Percentiles rank a stretch among this genome's conserved stretches.
These are phyloP conservation scores for Pyricularia pennisetigena DNA, from an alignment of 2,329 filamentous ascomycete genomes.

Conservation along the genomic window DNA sequence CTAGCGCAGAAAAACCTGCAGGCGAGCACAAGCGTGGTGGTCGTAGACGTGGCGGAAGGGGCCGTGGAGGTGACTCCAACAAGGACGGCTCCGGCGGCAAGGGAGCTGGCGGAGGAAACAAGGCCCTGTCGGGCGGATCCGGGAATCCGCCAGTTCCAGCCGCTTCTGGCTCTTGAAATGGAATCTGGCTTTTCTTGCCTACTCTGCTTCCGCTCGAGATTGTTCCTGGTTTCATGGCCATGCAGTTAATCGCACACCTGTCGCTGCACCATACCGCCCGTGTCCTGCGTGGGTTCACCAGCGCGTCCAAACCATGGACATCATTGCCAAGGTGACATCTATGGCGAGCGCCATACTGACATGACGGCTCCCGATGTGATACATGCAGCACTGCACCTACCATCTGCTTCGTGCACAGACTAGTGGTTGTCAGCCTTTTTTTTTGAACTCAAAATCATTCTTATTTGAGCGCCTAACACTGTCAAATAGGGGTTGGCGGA, in stretches of 20 bases:
- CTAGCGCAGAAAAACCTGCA: not conserved
- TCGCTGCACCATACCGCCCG: not conserved
- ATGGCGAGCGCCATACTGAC: not conserved
- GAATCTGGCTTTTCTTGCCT: not conserved
- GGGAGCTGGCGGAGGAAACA: not conserved
- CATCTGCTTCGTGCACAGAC: not conserved
- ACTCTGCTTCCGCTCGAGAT: not conserved
- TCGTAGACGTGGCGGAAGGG: constrained; percentile 10
- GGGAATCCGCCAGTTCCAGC: not conserved
- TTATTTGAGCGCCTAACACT: not conserved
- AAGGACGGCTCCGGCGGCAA: not conserved
- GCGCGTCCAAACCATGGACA: not conserved
- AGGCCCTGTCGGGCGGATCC: not conserved
- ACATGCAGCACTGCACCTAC: not conserved
- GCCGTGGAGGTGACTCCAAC: constrained; percentile 9
- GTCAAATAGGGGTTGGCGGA: not conserved
- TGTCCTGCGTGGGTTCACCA: not conserved
- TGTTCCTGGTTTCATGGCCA: not conserved
- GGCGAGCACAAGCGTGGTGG: constrained; percentile 10
- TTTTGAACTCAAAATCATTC: not conserved
- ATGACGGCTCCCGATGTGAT: not conserved
- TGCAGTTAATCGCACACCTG: not conserved
- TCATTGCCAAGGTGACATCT: not conserved
- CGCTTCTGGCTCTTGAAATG: not conserved
- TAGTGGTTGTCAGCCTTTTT: not conserved